Percentiles rank a stretch among this genome's conserved stretches.
These are phyloP conservation scores for Dillenia suffruticosa DNA, from an alignment of 164 flowering plant genomes.

Conservation along the genomic window DNA sequence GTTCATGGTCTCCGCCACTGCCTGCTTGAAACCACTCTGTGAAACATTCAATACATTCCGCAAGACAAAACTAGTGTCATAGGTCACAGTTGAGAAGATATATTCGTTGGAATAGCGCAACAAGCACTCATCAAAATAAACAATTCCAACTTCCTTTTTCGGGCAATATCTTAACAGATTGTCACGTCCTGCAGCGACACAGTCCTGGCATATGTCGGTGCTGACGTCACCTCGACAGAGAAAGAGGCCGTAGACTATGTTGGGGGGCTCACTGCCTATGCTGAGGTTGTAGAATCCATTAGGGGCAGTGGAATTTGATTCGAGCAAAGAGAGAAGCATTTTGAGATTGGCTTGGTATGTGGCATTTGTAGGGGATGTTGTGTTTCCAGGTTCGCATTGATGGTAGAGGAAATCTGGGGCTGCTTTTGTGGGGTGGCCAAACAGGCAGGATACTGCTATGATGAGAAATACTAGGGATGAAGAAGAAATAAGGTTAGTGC, in stretches of 20 bases:
- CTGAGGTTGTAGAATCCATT: constrained; percentile 20
- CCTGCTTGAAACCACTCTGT: no score
- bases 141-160: background rate
- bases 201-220: constrained; percentile 1
- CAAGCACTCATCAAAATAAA: constrained; percentile 10
- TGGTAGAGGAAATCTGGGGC: no score
- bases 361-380: no score
- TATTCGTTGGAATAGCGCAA: constrained; percentile 6
- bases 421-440: no score
- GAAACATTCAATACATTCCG: no score
- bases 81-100: background rate
- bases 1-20: no score
- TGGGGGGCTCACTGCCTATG: background rate
- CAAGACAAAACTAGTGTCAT: no score
- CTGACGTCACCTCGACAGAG: constrained; percentile 11
- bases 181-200: background rate
- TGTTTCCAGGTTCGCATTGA: no score
- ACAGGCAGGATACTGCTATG: no score
- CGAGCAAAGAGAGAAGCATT: constrained; percentile 15
- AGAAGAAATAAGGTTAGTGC: no score
- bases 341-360: constrained; percentile 23
- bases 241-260: constrained; percentile 7
- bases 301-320: constrained; percentile 4
- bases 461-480: no score
- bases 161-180: background rate